Evolutionary conservation across 2,329 filamentous ascomycete species (phyloP), one percentile per base, ranked within the genome.

Genomic region (Paracoccidioides brasiliensis): DNA sequence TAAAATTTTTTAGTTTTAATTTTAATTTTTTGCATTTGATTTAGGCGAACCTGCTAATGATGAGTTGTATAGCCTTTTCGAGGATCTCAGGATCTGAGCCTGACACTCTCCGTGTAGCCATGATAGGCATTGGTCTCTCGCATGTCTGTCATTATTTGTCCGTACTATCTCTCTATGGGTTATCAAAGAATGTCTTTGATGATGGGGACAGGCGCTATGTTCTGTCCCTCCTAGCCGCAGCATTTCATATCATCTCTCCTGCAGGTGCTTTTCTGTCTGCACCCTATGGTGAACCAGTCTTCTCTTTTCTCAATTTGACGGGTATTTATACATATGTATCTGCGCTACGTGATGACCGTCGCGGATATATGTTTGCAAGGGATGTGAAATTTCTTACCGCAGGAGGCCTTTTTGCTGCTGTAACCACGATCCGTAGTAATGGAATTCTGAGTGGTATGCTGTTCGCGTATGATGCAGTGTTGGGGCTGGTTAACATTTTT

Each of bases 241-340:
- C 80, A 14, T 74, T 97, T 51, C 89, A 97, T 68, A 79, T 95
- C 55, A 66, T 97, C 51, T 93, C 88, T 0, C 91, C 93, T 0
- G 93, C 87, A 0, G 91, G 91, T 0, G 72, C 96, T 2, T 97
- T 98, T 67, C 79, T 98, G 15, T 90, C 86, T 0, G 85, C 90
- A 0, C 89, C 91, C 0, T 95, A 93, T 69, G 79, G 82, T 8
- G 93, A 98, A 72, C 82, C 86, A 59, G 69, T 84, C 0, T 96
- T 90, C 69, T 83, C 91, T 0, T 75, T 87, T 28, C 74, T 95
- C 38, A 86, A 86, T 43, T 88, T 96, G 63, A 62, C 77, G 0
- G 93, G 89, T 0, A 83, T 83, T 64, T 77, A 86, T 35, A 68
- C 85, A 50, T 93, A 91, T 67, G 79, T 80, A 1, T 75, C 77